Evolutionary conservation across 2,329 filamentous ascomycete species (phyloP).

Genomic region (Fusarium odoratissimum): DNA sequence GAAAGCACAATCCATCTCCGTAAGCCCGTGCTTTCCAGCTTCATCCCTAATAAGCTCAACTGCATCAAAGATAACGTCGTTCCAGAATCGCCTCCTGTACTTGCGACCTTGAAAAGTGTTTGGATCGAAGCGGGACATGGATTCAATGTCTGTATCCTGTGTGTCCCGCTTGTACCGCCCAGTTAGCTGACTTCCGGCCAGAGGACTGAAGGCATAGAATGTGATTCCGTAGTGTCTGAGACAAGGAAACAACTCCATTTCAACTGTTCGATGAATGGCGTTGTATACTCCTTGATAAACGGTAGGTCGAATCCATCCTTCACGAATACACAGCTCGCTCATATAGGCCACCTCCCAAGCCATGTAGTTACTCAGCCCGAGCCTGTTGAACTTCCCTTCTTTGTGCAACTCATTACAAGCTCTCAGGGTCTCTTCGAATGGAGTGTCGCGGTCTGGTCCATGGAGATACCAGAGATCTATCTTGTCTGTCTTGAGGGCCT

Average conservation of each 20-base stretch:
- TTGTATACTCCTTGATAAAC: slow-evolving; percentile 81
- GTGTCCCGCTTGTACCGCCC: slow-evolving; percentile 61
- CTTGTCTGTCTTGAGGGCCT: slow-evolving; percentile 23
- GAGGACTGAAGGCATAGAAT: slow-evolving; percentile 77
- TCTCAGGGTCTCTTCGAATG: slow-evolving; percentile 76
- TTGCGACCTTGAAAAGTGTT: slow-evolving; percentile 13
- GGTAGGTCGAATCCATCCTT: slow-evolving; percentile 75
- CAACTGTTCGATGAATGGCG: slow-evolving; percentile 62
- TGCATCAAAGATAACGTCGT: slow-evolving; percentile 66
- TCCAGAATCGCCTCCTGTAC: slow-evolving; percentile 64
- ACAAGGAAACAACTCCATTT: slow-evolving; percentile 73
- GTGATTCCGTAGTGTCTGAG: slow-evolving; percentile 75
- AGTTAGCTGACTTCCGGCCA: slow-evolving; percentile 76
- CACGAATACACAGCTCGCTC: slow-evolving; percentile 73
- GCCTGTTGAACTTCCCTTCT: slow-evolving; percentile 76
- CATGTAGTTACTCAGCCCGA: slow-evolving; percentile 79
- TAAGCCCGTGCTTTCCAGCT: slow-evolving; percentile 71
- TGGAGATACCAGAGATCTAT: slow-evolving; percentile 51
- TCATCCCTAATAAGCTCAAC: slow-evolving; percentile 72
- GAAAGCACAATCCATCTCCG: slow-evolving; percentile 74
- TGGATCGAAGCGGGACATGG: slow-evolving; percentile 40
- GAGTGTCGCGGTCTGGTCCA: slow-evolving; percentile 67
- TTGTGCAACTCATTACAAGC: slow-evolving; percentile 77
- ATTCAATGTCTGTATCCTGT: slow-evolving; percentile 40
- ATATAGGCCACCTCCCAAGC: slow-evolving; percentile 83